Evolutionary conservation across 805 yeast genomes (phyloP).

Genomic region (Maudiozyma saulgeensis): DNA sequence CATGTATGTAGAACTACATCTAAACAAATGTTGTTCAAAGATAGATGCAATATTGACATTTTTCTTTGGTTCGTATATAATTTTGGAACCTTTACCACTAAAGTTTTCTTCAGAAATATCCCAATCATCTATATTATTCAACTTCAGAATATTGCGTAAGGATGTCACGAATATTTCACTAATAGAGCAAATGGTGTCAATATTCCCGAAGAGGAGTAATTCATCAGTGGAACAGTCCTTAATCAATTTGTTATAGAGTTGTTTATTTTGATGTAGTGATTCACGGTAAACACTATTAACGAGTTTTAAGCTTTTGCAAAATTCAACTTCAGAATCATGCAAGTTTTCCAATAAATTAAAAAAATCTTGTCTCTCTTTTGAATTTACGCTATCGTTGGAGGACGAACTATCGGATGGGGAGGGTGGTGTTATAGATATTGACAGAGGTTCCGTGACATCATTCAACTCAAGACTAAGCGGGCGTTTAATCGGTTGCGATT

Average conservation of each 20-base stretch:
- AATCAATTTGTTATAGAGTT: slow-evolving; percentile 26
- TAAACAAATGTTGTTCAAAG: slow-evolving; percentile 25
- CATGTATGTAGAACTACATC: slow-evolving; percentile 28
- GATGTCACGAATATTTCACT: slow-evolving; percentile 26
- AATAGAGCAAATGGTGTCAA: slow-evolving; percentile 32
- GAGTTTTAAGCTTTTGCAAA: slow-evolving; percentile 23
- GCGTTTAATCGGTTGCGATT: slow-evolving; percentile 7
- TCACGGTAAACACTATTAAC: slow-evolving; percentile 29
- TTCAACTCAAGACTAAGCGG: slow-evolving; percentile 22
- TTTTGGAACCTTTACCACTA: not conserved
- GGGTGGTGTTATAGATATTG: slow-evolving; percentile 32
- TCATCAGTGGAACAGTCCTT: slow-evolving; percentile 26
- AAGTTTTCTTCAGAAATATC: slow-evolving; percentile 7
- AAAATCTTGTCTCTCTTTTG: slow-evolving; percentile 6
- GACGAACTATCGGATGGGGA: not conserved
- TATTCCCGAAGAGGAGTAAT: slow-evolving; percentile 35
- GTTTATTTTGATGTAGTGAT: slow-evolving; percentile 23
- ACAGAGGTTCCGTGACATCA: slow-evolving; percentile 4
- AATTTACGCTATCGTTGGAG: not conserved
- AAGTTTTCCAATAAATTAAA: slow-evolving; percentile 21
- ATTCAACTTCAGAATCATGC: slow-evolving; percentile 29
- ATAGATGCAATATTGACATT: slow-evolving; percentile 24
- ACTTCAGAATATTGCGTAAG: not conserved
- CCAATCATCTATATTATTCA: slow-evolving; percentile 3
- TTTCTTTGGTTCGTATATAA: not conserved